A percentile compares a stretch with the other conserved stretches of the same genome.
Conservation (phyloP, 1,284 basidiomycete species). For the Ustilago shanxiensis region DNA sequence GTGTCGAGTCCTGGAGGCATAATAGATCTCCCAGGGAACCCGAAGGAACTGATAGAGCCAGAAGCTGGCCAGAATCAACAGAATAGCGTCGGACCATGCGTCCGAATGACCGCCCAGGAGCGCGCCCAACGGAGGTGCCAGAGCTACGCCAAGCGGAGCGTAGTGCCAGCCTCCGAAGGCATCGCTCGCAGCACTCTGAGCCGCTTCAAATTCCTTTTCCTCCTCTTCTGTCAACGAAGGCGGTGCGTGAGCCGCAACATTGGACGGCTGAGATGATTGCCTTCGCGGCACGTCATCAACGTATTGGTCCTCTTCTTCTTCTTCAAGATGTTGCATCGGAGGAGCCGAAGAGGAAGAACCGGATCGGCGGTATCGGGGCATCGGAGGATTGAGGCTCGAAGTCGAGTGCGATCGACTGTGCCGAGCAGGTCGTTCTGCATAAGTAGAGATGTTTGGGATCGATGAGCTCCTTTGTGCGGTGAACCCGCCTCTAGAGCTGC, state of each 20-base stretch:
- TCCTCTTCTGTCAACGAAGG: constrained; percentile 44
- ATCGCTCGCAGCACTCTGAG: constrained; percentile 62
- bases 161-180: constrained; percentile 62
- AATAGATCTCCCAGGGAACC: constrained; percentile 54
- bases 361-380: constrained; percentile 24
- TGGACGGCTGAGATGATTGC: constrained; percentile 9
- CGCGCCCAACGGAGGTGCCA: constrained; percentile 59
- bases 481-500: constrained; percentile 11
- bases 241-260: constrained; percentile 19
- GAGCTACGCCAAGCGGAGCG: constrained; percentile 58
- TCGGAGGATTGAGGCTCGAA: constrained; percentile 29
- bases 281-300: constrained; percentile 1
- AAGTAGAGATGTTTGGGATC: constrained; percentile 34
- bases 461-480: constrained; percentile 33
- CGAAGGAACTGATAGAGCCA: constrained; percentile 67
- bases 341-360: constrained; percentile 31
- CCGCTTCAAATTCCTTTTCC: constrained; percentile 79
- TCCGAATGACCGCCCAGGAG: constrained; percentile 68
- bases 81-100: constrained; percentile 70
- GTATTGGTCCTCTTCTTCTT: constrained; percentile 32
- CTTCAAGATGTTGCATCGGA: constrained; percentile 36
- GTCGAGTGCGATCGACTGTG: constrained; percentile 42
- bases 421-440: constrained; percentile 27
- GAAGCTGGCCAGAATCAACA: constrained; percentile 70
- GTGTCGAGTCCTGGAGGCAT: constrained; percentile 51